phyloP scores from a whole-genome alignment of 495 filamentous ascomycete genomes.

The Pyrenula massariospora region DNA sequence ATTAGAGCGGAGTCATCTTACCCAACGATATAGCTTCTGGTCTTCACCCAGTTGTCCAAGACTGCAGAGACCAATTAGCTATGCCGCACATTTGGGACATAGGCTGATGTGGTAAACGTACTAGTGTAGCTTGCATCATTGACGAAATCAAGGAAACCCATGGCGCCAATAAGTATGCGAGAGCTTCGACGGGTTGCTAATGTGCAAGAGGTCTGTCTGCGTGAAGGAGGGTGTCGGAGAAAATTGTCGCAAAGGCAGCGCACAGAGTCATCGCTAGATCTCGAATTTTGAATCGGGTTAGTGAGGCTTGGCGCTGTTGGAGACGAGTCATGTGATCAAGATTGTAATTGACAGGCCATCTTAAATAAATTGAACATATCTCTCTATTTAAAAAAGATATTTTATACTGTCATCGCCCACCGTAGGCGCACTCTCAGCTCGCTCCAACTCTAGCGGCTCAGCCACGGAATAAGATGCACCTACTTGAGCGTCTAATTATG shows the following conservation, averaged over 20 bases:
- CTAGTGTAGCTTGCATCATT: conserved; percentile 76
- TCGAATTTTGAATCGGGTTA: not conserved
- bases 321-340: too few species aligned
- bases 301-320: not conserved
- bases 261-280: not conserved
- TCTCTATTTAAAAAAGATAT: too few species aligned
- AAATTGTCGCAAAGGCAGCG: not conserved
- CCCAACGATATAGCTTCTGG: conserved; percentile 90
- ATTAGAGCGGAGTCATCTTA: conserved; percentile 34
- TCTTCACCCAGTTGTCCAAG: conserved; percentile 82
- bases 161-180: conserved; percentile 32
- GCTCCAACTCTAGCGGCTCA: too few species aligned
- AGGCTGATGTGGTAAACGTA: conserved; percentile 36
- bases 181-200: not conserved
- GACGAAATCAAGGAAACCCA: conserved; percentile 94
- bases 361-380: too few species aligned
- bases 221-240: conserved; percentile 3
- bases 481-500: too few species aligned
- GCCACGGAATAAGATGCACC: too few species aligned
- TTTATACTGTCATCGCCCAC: too few species aligned
- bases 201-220: conserved; percentile 6
- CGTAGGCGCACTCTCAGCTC: too few species aligned
- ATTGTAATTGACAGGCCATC: too few species aligned
- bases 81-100: conserved; percentile 9
- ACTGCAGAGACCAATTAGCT: conserved; percentile 42